Evolutionary conservation across 176 grass and related monocot genomes (phyloP).

Genomic region (Tillandsia fasciculata): DNA sequence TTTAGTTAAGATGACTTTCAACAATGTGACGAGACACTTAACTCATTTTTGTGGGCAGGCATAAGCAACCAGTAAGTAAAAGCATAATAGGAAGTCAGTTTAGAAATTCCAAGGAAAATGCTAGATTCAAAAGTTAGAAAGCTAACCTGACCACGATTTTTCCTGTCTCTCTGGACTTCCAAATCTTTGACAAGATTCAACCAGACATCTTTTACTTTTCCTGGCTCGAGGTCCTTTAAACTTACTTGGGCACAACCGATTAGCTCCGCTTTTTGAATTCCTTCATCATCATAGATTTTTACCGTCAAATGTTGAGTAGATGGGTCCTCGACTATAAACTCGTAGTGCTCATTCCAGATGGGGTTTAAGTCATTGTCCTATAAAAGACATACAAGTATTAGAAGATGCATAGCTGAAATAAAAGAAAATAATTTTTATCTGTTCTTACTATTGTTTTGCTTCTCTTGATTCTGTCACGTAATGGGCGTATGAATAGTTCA

Average conservation of each 20-base stretch:
- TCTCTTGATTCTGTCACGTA: conserved; percentile 77
- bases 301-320: conserved; percentile 79
- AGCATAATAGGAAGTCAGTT: not conserved
- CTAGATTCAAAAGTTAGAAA: not conserved
- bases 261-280: conserved; percentile 64
- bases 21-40: not conserved
- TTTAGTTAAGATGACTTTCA: not conserved
- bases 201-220: conserved; percentile 93
- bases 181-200: conserved; percentile 89
- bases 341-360: conserved; percentile 94
- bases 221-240: conserved; percentile 57
- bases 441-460: conserved; percentile 96
- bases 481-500: conserved; percentile 63
- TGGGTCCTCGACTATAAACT: conserved; percentile 90
- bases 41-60: not conserved
- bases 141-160: conserved; percentile 77
- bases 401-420: conserved; percentile 9
- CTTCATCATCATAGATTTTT: conserved; percentile 92
- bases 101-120: not conserved
- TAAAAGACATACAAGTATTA: conserved; percentile 27
- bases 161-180: conserved; percentile 72
- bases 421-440: conserved; percentile 18
- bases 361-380: conserved; percentile 98
- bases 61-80: not conserved
- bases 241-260: conserved; percentile 76